Conservation (phyloP, 2,329 filamentous ascomycete species). For the Proliferodiscus dingleyae region DNA sequence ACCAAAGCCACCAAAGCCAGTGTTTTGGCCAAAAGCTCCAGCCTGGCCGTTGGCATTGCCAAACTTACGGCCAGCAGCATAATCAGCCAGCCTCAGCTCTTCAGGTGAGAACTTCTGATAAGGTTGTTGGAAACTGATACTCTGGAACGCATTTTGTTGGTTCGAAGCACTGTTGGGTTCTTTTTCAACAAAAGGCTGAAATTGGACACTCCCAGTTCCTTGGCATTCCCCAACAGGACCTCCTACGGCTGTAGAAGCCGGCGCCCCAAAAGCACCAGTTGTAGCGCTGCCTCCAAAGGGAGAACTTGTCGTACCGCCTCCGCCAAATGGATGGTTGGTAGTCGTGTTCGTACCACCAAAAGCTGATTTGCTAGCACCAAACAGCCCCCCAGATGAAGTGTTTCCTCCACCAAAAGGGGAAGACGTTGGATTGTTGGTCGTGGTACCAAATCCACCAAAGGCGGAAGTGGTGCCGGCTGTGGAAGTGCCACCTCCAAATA, state of each 20-base stretch:
- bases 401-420: conserved; percentile 22
- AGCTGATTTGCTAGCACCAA: conserved; percentile 26
- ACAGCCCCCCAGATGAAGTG: conserved; percentile 24
- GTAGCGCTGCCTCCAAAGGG: conserved; percentile 41
- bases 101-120: conserved; percentile 91
- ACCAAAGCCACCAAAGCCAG: conserved; percentile 36
- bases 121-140: conserved; percentile 69
- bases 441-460: conserved; percentile 19
- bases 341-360: conserved; percentile 34
- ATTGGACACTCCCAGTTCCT: conserved; percentile 66
- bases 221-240: conserved; percentile 51
- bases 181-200: conserved; percentile 68
- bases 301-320: conserved; percentile 20
- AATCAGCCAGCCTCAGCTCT: conserved; percentile 78
- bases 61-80: conserved; percentile 76
- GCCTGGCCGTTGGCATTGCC: conserved; percentile 77
- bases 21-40: conserved; percentile 63
- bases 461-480: conserved; percentile 41
- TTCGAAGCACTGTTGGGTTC: conserved; percentile 54
- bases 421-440: conserved; percentile 13
- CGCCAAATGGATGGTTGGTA: conserved; percentile 26
- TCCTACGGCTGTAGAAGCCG: conserved; percentile 42
- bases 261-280: conserved; percentile 36
- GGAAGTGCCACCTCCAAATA: conserved; percentile 45
- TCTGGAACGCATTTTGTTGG: conserved; percentile 66